These are phyloP conservation scores for Solanum dulcamara DNA, from an alignment of 257 asterid species.

Conservation along the genomic window DNA sequence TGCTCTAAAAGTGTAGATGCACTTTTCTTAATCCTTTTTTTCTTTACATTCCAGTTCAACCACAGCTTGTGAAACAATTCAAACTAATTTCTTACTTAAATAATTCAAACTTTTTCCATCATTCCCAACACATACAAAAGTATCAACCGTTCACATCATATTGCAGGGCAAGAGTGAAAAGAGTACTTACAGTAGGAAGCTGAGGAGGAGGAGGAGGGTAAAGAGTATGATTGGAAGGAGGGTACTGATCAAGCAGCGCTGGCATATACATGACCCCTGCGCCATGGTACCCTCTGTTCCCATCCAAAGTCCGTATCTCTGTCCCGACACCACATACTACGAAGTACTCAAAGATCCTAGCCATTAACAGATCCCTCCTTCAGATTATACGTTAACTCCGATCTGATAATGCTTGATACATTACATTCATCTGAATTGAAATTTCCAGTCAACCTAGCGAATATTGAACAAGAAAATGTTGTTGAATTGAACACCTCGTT, in stretches of 20 bases:
- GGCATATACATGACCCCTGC: constrained; percentile 49
- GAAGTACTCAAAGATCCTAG: constrained; percentile 73
- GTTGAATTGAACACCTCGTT: background rate
- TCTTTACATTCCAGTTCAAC: too few relatives aligned
- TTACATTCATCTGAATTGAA: background rate
- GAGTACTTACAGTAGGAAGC: constrained; percentile 52
- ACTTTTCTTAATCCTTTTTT: too few relatives aligned
- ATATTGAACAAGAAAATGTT: background rate
- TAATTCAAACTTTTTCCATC: background rate
- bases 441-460: background rate
- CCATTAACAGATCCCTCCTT: background rate
- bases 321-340: constrained; percentile 89
- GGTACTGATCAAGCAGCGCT: constrained; percentile 71
- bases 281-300: constrained; percentile 65
- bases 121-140: background rate
- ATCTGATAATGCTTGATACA: background rate
- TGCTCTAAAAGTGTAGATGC: too few relatives aligned
- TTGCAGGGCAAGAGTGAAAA: background rate
- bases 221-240: constrained; percentile 55
- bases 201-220: constrained; percentile 92
- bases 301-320: constrained; percentile 79
- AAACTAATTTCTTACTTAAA: background rate
- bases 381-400: background rate
- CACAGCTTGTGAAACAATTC: too few relatives aligned
- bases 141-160: background rate